Percentiles rank a stretch among this genome's conserved stretches.
These are phyloP conservation scores for Kodamaea sp. DNA, from an alignment of 1,139 yeast genomes.

Conservation along the genomic window DNA sequence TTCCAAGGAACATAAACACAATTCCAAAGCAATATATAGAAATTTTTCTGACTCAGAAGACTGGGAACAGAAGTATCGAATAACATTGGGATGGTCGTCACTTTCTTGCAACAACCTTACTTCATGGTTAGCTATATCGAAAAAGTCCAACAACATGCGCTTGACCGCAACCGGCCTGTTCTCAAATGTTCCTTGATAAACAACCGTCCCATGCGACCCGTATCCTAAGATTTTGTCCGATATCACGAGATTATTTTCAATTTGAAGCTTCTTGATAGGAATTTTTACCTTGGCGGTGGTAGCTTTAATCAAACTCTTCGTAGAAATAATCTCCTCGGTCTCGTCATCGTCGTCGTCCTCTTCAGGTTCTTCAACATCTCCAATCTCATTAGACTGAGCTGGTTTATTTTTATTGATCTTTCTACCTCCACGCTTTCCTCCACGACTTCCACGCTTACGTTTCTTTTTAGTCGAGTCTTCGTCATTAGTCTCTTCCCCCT, in stretches of 20 bases:
- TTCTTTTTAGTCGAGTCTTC: constrained; percentile 28
- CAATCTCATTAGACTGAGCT: constrained; percentile 15
- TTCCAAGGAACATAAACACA: constrained; percentile 86
- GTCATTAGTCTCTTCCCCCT: constrained; percentile 7
- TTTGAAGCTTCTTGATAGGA: constrained; percentile 37
- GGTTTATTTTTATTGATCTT: constrained; percentile 53
- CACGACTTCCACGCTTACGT: constrained; percentile 84
- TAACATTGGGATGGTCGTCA: constrained; percentile 95
- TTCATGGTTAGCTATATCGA: constrained; percentile 95
- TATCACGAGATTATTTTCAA: constrained; percentile 58
- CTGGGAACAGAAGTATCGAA: constrained; percentile 90
- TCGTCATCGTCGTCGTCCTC: constrained; percentile 14
- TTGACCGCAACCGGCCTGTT: constrained; percentile 95
- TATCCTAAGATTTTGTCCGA: constrained; percentile 81
- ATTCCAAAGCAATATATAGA: constrained; percentile 87
- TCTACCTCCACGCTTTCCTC: constrained; percentile 61
- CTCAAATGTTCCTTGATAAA: constrained; percentile 86
- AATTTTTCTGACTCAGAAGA: constrained; percentile 71
- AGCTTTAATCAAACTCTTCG: constrained; percentile 32
- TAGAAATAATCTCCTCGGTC: constrained; percentile 23
- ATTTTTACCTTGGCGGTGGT: constrained; percentile 14
- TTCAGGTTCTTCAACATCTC: constrained; percentile 8
- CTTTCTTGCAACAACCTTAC: constrained; percentile 86
- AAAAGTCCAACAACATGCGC: constrained; percentile 88
- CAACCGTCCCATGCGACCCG: constrained; percentile 97